A percentile compares a stretch with the other conserved stretches of the same genome.
phyloP scores from a whole-genome alignment of 1,284 basidiomycete species.

The Rhodotorula sp. region DNA sequence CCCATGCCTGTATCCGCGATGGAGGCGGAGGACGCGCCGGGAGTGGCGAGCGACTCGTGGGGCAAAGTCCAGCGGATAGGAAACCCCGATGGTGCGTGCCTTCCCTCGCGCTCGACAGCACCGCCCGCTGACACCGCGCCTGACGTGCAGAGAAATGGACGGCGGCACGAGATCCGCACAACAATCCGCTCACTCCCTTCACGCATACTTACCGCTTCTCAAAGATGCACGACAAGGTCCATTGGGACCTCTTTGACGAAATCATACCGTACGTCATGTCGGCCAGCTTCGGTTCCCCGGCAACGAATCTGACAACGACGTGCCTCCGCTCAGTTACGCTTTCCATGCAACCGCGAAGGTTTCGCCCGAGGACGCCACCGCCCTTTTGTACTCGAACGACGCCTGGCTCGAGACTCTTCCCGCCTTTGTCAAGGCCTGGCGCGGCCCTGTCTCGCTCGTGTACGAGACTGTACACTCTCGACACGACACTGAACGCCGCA shows the following conservation, averaged over 20 bases:
- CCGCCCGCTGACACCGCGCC: background rate
- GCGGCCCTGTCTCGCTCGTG: constrained; percentile 45
- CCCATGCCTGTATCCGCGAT: background rate
- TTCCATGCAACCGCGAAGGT: constrained; percentile 36
- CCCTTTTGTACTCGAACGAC: constrained; percentile 46
- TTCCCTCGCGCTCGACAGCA: too few relatives aligned
- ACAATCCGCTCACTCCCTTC: constrained; percentile 41
- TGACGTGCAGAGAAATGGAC: background rate
- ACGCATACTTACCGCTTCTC: constrained; percentile 44
- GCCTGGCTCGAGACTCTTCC: constrained; percentile 44
- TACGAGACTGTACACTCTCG: constrained; percentile 41
- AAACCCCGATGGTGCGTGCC: constrained; percentile 19
- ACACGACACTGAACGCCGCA: constrained; percentile 19
- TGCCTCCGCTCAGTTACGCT: constrained; percentile 24
- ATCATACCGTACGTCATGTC: constrained; percentile 38
- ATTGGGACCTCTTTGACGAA: constrained; percentile 41
- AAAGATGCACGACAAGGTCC: constrained; percentile 45
- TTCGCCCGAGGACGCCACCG: constrained; percentile 38
- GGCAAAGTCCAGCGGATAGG: constrained; percentile 25
- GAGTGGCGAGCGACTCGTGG: constrained; percentile 8
- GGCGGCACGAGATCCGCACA: constrained; percentile 1
- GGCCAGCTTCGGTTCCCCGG: too few relatives aligned
- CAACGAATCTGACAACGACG: too few relatives aligned
- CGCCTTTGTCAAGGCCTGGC: constrained; percentile 43
- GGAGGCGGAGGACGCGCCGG: background rate